Conservation (phyloP, 108 stramenopile genomes). For the Nitzschia sp. region DNA sequence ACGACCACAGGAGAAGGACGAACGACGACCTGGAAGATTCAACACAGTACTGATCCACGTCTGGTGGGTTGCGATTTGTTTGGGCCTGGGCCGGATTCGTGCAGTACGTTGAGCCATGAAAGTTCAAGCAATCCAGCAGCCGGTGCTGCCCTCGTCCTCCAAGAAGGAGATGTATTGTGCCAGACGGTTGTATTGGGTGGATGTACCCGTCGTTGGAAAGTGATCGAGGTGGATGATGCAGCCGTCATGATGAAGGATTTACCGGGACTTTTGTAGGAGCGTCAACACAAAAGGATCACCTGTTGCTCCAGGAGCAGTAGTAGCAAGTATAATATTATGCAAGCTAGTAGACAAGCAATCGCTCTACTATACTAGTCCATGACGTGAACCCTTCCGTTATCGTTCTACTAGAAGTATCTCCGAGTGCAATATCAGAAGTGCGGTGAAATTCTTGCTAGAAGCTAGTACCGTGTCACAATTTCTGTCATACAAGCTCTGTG, state of each 20-base stretch:
- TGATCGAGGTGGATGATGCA: constrained; percentile 20
- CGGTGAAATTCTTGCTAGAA: no score
- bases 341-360: no score
- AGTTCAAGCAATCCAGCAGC: no score
- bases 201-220: constrained; percentile 24
- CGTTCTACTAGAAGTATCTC: no score
- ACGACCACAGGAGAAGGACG: neutral
- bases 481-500: no score
- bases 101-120: constrained; percentile 1
- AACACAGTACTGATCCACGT: constrained; percentile 31
- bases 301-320: no score
- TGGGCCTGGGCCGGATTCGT: constrained; percentile 4
- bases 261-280: neutral
- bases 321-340: no score
- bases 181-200: neutral
- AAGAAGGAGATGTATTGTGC: neutral
- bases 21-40: constrained; percentile 16
- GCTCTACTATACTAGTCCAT: no score
- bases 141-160: neutral
- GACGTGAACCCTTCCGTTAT: no score
- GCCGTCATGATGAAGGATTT: neutral
- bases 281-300: no score
- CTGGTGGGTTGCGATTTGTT: constrained; percentile 30
- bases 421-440: no score
- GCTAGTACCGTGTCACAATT: no score